Conservation (phyloP, 768 basidiomycete genomes). For the Lactarius deliciosus region DNA sequence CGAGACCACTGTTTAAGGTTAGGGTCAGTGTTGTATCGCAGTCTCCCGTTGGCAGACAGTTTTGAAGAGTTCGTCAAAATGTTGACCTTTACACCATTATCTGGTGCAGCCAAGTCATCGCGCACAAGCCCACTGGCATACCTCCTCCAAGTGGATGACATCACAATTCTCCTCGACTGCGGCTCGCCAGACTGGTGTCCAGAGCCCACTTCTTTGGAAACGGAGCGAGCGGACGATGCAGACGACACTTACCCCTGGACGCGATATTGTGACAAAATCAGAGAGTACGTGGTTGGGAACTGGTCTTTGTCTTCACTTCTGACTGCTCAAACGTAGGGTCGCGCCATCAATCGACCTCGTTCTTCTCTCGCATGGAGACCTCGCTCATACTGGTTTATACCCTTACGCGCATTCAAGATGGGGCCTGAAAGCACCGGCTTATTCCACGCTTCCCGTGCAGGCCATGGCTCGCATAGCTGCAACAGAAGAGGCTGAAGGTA, state of each 20-base stretch:
- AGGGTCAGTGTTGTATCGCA: constrained; percentile 58
- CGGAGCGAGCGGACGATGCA: constrained; percentile 36
- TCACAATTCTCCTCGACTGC: constrained; percentile 90
- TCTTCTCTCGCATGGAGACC: constrained; percentile 90
- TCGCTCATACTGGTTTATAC: constrained; percentile 87
- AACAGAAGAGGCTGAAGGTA: constrained; percentile 81
- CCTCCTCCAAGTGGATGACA: constrained; percentile 91
- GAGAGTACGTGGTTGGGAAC: constrained; percentile 53
- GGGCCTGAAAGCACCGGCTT: constrained; percentile 87
- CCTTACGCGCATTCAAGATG: constrained; percentile 88
- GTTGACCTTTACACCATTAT: constrained; percentile 94
- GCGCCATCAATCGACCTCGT: constrained; percentile 87
- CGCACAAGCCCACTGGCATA: constrained; percentile 71
- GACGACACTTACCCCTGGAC: constrained; percentile 50
- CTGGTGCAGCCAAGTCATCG: constrained; percentile 73
- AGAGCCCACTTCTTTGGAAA: constrained; percentile 41
- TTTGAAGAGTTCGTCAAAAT: constrained; percentile 42
- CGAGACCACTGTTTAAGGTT: constrained; percentile 87
- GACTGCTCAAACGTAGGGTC: constrained; percentile 46
- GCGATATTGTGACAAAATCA: constrained; percentile 62
- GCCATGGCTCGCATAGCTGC: constrained; percentile 93
- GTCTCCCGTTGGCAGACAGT: not conserved
- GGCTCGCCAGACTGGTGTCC: constrained; percentile 87
- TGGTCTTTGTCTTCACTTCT: not conserved
- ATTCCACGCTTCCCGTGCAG: constrained; percentile 92